Base-by-base conservation (phyloP, 305 asterid genomes). In the Fraxinus xanthoxyloides region DNA sequence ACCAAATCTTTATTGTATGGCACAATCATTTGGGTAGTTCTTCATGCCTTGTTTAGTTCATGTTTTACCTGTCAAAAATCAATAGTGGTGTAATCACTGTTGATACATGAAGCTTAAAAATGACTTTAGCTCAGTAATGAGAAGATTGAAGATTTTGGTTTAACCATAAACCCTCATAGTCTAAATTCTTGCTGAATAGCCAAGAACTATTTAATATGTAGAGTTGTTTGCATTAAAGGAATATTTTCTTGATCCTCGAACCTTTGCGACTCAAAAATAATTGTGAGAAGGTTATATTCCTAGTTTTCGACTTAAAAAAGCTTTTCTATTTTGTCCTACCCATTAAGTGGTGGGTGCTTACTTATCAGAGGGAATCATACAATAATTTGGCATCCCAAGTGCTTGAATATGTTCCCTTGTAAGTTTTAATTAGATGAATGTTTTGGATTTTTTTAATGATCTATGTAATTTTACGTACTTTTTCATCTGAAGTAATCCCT, bases 141-240 rank as follows among this genome's bases (percentile, higher is more conserved):
- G 73, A 65, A 65, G 73, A 65, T 65, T 9, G 73, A 65, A 24
- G 35, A 65, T 24, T 65, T 65, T 65, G 73, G 73, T 65, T 65
- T 9, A 2, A 26, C 35, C 34, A 26, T 65, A 65, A 26, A 65
- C 35, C 8, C 0, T 65, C n/a, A 3, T 1, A 7, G 73, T 65
- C 35, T 65, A 65, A 65, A 24, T 65, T 65, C 19, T 65, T 26
- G 0, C 32, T 61, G 72, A 61, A 61, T 61, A 8, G 32, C 72
- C 15, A 61, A 61, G 72, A 23, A 65, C 19, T 65, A 26, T 65
- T 65, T 24, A 65, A 65, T 26, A 65, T 65, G 73, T 26, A 7
- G 35, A 65, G 72, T 24, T 23, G 32, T 65, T 12, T 65, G 19
- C 32, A 26, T 65, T 65, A 24, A 65, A 65, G 73, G 35, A 65